Conservation (phyloP, 805 yeast genomes). For the Pichia occidentalis region DNA sequence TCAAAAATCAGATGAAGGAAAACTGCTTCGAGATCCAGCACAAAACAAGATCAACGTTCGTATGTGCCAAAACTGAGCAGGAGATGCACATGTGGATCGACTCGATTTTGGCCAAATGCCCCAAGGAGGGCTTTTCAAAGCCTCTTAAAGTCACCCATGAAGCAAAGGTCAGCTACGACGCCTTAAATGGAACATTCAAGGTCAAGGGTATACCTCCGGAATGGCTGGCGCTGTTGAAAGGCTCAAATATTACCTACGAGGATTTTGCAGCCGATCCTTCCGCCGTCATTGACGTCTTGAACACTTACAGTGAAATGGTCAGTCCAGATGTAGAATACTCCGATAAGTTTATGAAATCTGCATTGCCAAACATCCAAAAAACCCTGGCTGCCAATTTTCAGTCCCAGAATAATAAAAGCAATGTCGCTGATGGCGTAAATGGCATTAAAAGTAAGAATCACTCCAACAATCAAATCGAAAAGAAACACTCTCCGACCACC, state of each 20-base stretch:
- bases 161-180: conserved; percentile 84
- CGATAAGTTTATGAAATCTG: conserved; percentile 6
- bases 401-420: neutral
- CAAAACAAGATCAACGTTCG: conserved; percentile 58
- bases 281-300: conserved; percentile 56
- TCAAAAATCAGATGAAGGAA: conserved; percentile 65
- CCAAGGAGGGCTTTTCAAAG: conserved; percentile 62
- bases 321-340: conserved; percentile 33
- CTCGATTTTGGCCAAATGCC: conserved; percentile 73
- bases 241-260: conserved; percentile 53
- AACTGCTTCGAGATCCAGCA: conserved; percentile 76
- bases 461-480: too few relatives aligned
- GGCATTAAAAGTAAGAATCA: too few relatives aligned
- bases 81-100: conserved; percentile 90
- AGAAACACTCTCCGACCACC: too few relatives aligned
- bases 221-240: conserved; percentile 50
- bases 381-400: neutral
- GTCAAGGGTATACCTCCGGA: conserved; percentile 48
- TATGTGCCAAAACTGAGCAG: conserved; percentile 68
- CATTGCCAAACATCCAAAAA: conserved; percentile 3
- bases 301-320: conserved; percentile 40
- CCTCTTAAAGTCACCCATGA: conserved; percentile 95
- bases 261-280: conserved; percentile 60
- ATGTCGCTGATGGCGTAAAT: neutral
- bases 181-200: conserved; percentile 55